Evolutionary conservation across 139 green algal genomes (phyloP), one percentile per base, ranked within the genome.

Genomic region (Yamagishiella unicocca): DNA sequence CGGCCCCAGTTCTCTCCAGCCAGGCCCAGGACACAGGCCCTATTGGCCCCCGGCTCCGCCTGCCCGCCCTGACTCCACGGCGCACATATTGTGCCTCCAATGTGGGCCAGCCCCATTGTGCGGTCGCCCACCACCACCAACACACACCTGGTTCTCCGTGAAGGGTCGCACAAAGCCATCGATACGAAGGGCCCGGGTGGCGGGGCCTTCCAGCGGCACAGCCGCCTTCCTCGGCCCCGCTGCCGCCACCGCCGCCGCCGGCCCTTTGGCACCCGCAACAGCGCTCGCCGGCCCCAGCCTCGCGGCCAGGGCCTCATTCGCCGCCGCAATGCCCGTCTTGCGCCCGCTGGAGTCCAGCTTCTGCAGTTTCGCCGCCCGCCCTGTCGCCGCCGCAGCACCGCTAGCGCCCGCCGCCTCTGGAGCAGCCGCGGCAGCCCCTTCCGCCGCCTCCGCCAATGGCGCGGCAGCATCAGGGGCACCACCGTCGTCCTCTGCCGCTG

Each of bases 151-250:
- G 19, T 70, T 85, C 82, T 96, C 93, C 0, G 90, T 95, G 87
- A 98, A 97, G 1, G 96, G 96, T 14, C 96, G 90, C 37, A 96
- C 90, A 58, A 98, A 96, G 85, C 94, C 93, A 54, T 95, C 89
- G 35, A 98, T 96, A 35, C 87, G 93, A 83, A 98, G 87, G 5
- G 94, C 94, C 14, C 89, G 61, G 0, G 90, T 91, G 14, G 87
- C 38, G 7, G 88, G 82, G 9, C 82, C 82, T 14, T 66, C 42
- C 62, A 80, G 50, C 21, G 82, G 82, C 67, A 50, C 25, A 22
- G 79, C 75, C 62, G 21, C 9, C 55, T 84, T 84, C 70, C 54
- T 78, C 21, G 70, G 4, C 14, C 17, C 19, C 35, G 58, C 55
- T 17, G 61, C 0, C 29, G 58, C 77, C 55, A 27, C 77, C 55